Base-by-base conservation (phyloP, 768 basidiomycete species). In the Hypholoma sublateritium region DNA sequence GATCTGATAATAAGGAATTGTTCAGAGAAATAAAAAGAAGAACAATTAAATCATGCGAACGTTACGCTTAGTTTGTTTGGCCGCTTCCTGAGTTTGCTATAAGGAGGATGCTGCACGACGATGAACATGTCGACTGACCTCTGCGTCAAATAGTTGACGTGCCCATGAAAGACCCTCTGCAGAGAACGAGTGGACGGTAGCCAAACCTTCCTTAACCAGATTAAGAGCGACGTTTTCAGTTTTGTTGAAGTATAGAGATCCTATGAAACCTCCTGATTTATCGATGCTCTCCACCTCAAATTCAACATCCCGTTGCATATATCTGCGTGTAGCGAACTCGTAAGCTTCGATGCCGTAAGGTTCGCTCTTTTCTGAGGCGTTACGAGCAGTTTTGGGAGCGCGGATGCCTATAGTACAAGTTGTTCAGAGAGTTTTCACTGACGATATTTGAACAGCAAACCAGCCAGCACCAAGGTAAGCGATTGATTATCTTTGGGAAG, bases 191-290 rank as follows among this genome's bases (percentile, higher is more conserved):
- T 98, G 94, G 2, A 98, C 89, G 5, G 83, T 84, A 2, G 94
- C 97, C 46, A 95, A 76, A 32, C 96, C 96, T 72, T 97, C 95
- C 56, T 81, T 82, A 19, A 88, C 85, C 22, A 99, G 80, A n/a
- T 85, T 72, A 37, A 95, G 77, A 1, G 95, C 97, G 39, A 81
- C 89, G 70, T 97, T 98, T 62, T 92, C 89, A 1, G 80, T 85
- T 69, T 93, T 96, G 72, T 90, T 89, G 62, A 90, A 55, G 70
- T 88, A 95, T 53, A 98, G 78, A 1, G 88, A 73, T 13, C 95
- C 95, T 61, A 98, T 95, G 72, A 96, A 98, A 3, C 97, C 97
- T 37, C 96, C 96, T 4, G 89, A 88, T 73, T 97, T 98, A 77
- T 99, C 96, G 14, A 88, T 84, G 14, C 82, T 81, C 57, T 96